These are phyloP conservation scores for Pseudonitzschia multistriata DNA, from an alignment of 108 stramenopile genomes.

Conservation along the genomic window DNA sequence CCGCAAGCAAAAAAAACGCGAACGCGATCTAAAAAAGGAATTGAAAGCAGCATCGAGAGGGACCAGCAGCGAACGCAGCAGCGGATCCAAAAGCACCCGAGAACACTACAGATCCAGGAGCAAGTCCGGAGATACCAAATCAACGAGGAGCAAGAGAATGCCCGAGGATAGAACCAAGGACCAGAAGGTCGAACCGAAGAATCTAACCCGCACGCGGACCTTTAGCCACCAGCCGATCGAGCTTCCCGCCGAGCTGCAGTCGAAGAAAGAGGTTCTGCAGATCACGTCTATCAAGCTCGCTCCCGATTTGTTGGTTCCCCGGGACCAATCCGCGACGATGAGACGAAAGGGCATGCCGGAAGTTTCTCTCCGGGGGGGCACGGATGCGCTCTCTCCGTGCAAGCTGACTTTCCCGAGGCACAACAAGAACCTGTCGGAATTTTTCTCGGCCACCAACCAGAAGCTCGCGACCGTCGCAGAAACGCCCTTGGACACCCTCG, in stretches of 20 bases:
- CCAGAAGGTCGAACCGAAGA: background rate
- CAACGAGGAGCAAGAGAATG: background rate
- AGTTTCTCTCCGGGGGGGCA: background rate
- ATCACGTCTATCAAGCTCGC: background rate
- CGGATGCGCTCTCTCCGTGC: background rate
- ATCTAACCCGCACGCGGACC: background rate
- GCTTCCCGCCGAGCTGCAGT: background rate
- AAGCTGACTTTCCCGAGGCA: background rate
- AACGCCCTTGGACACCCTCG: background rate
- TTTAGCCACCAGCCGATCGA: background rate
- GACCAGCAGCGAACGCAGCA: background rate
- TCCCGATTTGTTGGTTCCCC: background rate
- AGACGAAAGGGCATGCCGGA: conserved; percentile 2
- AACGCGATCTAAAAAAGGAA: conserved; percentile 33
- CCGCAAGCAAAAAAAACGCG: conserved; percentile 27
- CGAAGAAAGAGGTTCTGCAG: background rate
- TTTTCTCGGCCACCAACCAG: too few relatives aligned
- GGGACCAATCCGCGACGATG: background rate
- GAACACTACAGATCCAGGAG: background rate
- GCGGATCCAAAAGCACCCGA: background rate
- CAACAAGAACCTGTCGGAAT: too few relatives aligned
- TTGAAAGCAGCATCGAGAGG: conserved; percentile 30
- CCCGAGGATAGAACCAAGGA: background rate
- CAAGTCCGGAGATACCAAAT: background rate
- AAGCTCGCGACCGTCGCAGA: too few relatives aligned